phyloP scores from a whole-genome alignment of 139 green algal genomes.

The Micromonas pusilla region DNA sequence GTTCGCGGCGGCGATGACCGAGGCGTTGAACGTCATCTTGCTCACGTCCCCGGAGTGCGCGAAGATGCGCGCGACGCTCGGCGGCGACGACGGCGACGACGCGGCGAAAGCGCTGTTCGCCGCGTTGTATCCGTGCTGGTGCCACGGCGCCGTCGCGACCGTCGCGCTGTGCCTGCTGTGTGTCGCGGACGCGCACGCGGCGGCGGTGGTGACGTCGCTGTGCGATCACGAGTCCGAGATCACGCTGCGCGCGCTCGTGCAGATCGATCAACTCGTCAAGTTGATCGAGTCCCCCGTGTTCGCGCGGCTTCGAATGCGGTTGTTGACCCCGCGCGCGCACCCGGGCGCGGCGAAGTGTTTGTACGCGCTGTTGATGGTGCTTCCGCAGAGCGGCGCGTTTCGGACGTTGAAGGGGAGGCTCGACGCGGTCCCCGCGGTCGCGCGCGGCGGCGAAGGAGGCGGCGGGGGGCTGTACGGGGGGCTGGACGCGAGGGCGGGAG shows the following conservation, averaged over 20 bases:
- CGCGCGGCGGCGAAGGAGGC: background rate
- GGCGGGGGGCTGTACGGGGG: background rate
- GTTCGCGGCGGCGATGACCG: slow-evolving; percentile 72
- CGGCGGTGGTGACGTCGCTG: slow-evolving; percentile 19
- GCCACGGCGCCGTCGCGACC: slow-evolving; percentile 62
- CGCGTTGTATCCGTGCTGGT: slow-evolving; percentile 74
- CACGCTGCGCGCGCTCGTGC: slow-evolving; percentile 38
- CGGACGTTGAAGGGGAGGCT: slow-evolving; percentile 36
- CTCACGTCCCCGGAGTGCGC: slow-evolving; percentile 75
- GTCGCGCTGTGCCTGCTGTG: slow-evolving; percentile 81
- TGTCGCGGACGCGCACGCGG: slow-evolving; percentile 40
- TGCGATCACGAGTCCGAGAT: slow-evolving; percentile 34
- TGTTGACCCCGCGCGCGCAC: slow-evolving; percentile 67
- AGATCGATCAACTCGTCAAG: slow-evolving; percentile 78
- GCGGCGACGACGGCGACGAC: background rate
- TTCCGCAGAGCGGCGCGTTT: slow-evolving; percentile 89
- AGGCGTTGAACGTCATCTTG: slow-evolving; percentile 86
- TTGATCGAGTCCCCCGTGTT: slow-evolving; percentile 90
- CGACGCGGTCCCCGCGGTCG: slow-evolving; percentile 33
- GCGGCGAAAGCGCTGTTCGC: slow-evolving; percentile 55
- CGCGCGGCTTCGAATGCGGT: slow-evolving; percentile 79
- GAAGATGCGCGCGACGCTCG: slow-evolving; percentile 30
- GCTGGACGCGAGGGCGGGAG: background rate
- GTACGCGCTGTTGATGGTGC: slow-evolving; percentile 87
- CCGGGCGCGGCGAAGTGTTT: slow-evolving; percentile 65